Evolutionary conservation across 768 basidiomycete species (phyloP), one percentile per base, ranked within the genome.

Genomic region (Grammothele lineata): DNA sequence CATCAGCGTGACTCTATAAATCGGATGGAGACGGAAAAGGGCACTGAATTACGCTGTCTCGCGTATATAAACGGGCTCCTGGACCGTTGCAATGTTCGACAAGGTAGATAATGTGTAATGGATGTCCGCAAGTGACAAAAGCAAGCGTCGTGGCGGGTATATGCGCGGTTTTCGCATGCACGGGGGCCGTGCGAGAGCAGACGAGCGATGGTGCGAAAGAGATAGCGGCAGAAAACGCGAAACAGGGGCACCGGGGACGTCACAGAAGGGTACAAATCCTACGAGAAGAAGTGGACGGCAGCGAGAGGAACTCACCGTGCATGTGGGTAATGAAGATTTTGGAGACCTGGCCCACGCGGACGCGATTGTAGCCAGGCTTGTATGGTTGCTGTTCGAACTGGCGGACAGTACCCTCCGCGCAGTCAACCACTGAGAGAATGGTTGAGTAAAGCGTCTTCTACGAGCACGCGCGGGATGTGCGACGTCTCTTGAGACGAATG

Each of bases 311-410:
- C 66, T 38, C 58, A 83, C 90, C 79, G 58, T 92, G 90, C 79
- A 91, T 82, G 56, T 92, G 91, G 1, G 90, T 92, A 42, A 92
- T 72, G 62, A 92, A 91, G 36, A 93, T 75, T 58, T 84, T 87
- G 3, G 66, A 65, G 23, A 92, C 70, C 47, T 67, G 76, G 27
- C 61, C 70, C 15, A 73, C 57, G 56, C 70, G 73, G 45, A 81
- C 12, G 6, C 43, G 40, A 58, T 56, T 39, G 51, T 63, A 45
- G 34, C 52, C 51, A 56, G 57, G 49, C 25, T 55, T 45, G 38
- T 52, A 50, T n/a, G 81, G 78, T 48, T 85, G 81, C 4, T 68
- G 64, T 15, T 69, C 65, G 53, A 90, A 82, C 59, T 91, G 87
- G 22, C 84, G 72, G 12, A 77, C 66, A 11, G 87, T 89, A 27